Percentiles rank a stretch among this genome's conserved stretches.
These are phyloP conservation scores for Yamadazyma phyllophila DNA, from an alignment of 805 yeast species.

Conservation along the genomic window DNA sequence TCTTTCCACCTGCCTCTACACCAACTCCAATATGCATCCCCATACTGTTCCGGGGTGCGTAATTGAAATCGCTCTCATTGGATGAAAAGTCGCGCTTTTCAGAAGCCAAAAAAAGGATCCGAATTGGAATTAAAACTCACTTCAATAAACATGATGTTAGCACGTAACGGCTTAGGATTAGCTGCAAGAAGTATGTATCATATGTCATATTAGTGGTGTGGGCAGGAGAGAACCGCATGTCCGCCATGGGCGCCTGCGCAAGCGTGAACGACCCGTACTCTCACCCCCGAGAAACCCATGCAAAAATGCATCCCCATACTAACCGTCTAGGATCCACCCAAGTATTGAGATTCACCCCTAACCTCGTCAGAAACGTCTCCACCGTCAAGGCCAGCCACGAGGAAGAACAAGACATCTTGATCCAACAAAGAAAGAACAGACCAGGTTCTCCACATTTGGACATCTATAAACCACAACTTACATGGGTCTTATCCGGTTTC, in stretches of 20 bases:
- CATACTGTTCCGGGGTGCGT: conserved; percentile 1
- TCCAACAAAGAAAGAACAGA: conserved; percentile 81
- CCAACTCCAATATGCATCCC: background rate
- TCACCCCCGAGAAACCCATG: too few relatives aligned
- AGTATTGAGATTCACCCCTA: conserved; percentile 5
- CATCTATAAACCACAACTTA: conserved; percentile 88
- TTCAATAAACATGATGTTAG: conserved; percentile 21
- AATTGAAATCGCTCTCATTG: conserved; percentile 13
- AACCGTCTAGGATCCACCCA: conserved; percentile 7
- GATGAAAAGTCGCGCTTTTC: conserved; percentile 4
- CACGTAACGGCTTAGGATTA: conserved; percentile 32
- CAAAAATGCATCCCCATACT: conserved; percentile 1
- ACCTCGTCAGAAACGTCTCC: conserved; percentile 10
- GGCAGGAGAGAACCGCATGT: background rate
- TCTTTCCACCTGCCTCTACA: background rate
- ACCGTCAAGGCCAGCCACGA: conserved; percentile 50
- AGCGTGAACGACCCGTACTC: too few relatives aligned
- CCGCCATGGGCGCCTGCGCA: too few relatives aligned
- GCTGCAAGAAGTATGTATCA: conserved; percentile 24
- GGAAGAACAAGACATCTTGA: conserved; percentile 66
- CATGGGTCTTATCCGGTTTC: conserved; percentile 73
- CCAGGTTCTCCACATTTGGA: conserved; percentile 88
- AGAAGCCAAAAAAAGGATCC: conserved; percentile 6
- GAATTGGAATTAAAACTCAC: conserved; percentile 1
- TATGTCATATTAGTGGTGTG: background rate